phyloP scores from a whole-genome alignment of 805 yeast species.

The Zygosaccharomyces rouxii region DNA sequence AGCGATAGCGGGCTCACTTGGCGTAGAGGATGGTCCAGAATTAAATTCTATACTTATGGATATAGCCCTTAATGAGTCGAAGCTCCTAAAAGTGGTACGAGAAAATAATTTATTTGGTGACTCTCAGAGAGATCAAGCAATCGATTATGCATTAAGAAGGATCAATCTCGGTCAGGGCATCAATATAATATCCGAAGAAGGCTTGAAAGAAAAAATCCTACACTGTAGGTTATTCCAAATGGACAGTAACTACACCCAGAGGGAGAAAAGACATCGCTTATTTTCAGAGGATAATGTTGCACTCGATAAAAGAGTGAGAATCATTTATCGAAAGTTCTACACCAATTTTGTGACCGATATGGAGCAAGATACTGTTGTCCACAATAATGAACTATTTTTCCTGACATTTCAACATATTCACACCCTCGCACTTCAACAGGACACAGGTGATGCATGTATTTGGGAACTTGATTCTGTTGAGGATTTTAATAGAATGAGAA shows the following conservation, averaged over 20 bases:
- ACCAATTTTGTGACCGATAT: conserved; percentile 60
- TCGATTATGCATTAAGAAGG: background rate
- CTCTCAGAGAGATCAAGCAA: conserved; percentile 1
- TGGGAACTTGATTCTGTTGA: conserved; percentile 67
- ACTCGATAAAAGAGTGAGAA: conserved; percentile 38
- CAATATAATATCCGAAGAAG: background rate
- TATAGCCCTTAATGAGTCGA: background rate
- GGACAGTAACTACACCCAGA: conserved; percentile 13
- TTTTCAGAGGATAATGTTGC: conserved; percentile 35
- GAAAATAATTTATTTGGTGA: background rate
- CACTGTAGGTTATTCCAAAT: conserved; percentile 19
- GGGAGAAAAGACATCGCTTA: conserved; percentile 14
- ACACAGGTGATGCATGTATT: conserved; percentile 23
- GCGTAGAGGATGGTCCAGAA: background rate
- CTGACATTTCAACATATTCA: conserved; percentile 45
- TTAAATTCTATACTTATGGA: background rate
- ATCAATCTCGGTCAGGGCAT: background rate
- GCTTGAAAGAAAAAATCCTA: conserved; percentile 12
- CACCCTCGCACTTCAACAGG: conserved; percentile 41
- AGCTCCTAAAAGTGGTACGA: background rate
- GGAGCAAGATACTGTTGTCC: conserved; percentile 37
- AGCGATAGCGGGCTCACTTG: background rate
- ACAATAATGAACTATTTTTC: conserved; percentile 46
- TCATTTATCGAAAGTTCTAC: conserved; percentile 45
- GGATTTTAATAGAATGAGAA: conserved; percentile 63